Conservation (phyloP, 495 filamentous ascomycete species). For the Antarctomyces pellizariae region DNA sequence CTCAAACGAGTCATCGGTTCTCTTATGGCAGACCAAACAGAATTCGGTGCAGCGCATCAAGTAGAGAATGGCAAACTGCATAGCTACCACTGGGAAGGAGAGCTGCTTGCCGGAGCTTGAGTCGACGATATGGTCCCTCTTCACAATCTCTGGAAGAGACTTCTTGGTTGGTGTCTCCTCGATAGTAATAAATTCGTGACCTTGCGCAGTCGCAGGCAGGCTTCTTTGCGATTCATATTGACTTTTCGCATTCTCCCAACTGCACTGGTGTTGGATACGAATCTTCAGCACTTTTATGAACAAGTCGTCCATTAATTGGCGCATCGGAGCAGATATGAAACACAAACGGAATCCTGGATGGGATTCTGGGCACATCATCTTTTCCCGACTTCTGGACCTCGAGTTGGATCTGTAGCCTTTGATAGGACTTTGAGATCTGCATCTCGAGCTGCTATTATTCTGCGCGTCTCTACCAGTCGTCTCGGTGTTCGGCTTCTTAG, state of each 20-base stretch:
- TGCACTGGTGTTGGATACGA: conserved; percentile 24
- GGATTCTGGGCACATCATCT: neutral
- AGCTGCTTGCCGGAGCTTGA: conserved; percentile 6
- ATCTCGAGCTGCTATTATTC: neutral
- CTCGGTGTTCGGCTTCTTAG: conserved; percentile 5
- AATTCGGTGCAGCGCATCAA: conserved; percentile 70
- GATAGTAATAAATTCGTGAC: conserved; percentile 7
- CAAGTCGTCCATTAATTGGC: conserved; percentile 43
- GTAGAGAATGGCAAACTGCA: conserved; percentile 49
- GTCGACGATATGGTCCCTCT: conserved; percentile 26
- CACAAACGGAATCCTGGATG: conserved; percentile 14
- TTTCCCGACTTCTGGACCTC: neutral
- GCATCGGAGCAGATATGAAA: conserved; percentile 52
- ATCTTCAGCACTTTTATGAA: conserved; percentile 39
- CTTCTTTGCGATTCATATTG: conserved; percentile 6
- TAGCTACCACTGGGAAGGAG: conserved; percentile 9
- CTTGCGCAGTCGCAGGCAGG: conserved; percentile 11
- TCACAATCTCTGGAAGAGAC: conserved; percentile 17
- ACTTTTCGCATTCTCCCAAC: conserved; percentile 51
- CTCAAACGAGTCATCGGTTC: conserved; percentile 44
- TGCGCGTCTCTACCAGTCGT: conserved; percentile 12
- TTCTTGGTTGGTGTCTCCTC: conserved; percentile 4
- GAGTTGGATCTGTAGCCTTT: too few species aligned
- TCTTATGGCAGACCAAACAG: conserved; percentile 68
- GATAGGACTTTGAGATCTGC: neutral